Evolutionary conservation across 2,329 filamentous ascomycete genomes (phyloP), one percentile per base, ranked within the genome.

Genomic region (Diaporthe capsici): DNA sequence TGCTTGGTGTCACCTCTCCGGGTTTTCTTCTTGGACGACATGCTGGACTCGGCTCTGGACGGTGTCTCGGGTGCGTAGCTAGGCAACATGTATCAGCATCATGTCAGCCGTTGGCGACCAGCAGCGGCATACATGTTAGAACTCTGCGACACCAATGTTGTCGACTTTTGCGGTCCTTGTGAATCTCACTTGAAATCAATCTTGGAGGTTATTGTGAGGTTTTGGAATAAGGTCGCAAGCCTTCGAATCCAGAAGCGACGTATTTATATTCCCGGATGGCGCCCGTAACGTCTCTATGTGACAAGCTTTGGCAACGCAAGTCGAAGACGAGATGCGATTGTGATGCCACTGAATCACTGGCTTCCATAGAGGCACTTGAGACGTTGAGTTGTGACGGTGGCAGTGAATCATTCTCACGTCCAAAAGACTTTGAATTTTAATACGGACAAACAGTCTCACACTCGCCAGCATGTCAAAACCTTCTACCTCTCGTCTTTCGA

Each of bases 401-500:
- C 42, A 1, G 13, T n/a, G 28, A 6, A 34, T 22, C 42, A 49
- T 1, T 15, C 4, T 31, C 42, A 6, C 6, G 0, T 22, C 34
- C 20, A 5, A 1, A 25, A 34, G 25, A 10, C 0, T 65, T 34
- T n/a, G 4, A 22, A 17, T 12, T 28, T 0, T 1, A 10, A 7
- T 12, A 9, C 8, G 13, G 3, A 12, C 8, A 28, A 5, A 4
- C 1, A 20, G 13, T 1, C 3, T 28, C 12, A 25, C 1, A 0
- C n/a, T 25, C 8, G 20, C 3, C 8, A 15, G 4, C 37, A 39
- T 39, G 15, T 20, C 9, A 31, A 0, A 22, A 12, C 22, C 37
- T 0, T 13, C 37, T 13, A 12, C 12, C 37, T 39, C 17, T 22
- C 4, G 6, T 25, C 7, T 13, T 25, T 61, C 15, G 10, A 39